Evolutionary conservation across 2,329 filamentous ascomycete species (phyloP).

Genomic region (Neonectria sp.): DNA sequence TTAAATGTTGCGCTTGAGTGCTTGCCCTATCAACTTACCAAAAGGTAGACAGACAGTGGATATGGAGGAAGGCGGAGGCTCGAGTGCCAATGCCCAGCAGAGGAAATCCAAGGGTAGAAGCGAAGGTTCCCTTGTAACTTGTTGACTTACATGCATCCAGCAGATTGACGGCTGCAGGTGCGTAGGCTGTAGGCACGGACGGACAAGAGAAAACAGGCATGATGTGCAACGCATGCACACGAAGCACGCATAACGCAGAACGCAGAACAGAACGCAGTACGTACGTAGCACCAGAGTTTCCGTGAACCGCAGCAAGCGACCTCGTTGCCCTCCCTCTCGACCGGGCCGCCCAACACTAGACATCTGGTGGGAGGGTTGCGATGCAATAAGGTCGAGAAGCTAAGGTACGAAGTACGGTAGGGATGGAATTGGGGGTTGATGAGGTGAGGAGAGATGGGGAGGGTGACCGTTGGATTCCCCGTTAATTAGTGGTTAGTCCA

Average conservation of each 20-base stretch:
- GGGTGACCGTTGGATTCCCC: background rate
- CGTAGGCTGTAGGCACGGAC: slow-evolving; percentile 13
- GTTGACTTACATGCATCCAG: slow-evolving; percentile 31
- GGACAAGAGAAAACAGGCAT: slow-evolving; percentile 20
- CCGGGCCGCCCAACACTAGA: background rate
- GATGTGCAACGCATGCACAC: slow-evolving; percentile 1
- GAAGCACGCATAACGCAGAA: slow-evolving; percentile 14
- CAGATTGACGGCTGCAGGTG: slow-evolving; percentile 28
- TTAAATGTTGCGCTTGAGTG: background rate
- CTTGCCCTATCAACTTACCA: background rate
- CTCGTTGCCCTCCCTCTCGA: slow-evolving; percentile 6
- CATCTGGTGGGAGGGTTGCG: slow-evolving; percentile 1
- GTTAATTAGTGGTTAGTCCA: background rate
- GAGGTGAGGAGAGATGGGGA: background rate
- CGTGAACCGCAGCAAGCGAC: slow-evolving; percentile 25
- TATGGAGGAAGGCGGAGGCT: slow-evolving; percentile 1
- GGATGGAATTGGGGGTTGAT: slow-evolving; percentile 7
- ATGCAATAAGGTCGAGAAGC: slow-evolving; percentile 14
- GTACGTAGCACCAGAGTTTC: slow-evolving; percentile 8
- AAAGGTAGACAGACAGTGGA: background rate
- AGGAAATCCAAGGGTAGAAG: slow-evolving; percentile 15
- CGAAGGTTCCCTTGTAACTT: slow-evolving; percentile 1
- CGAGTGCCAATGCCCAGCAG: slow-evolving; percentile 18
- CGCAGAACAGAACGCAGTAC: background rate
- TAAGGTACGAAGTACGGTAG: background rate